Evolutionary conservation across 108 stramenopile genomes (phyloP).

Genomic region (Parmales sp.): DNA sequence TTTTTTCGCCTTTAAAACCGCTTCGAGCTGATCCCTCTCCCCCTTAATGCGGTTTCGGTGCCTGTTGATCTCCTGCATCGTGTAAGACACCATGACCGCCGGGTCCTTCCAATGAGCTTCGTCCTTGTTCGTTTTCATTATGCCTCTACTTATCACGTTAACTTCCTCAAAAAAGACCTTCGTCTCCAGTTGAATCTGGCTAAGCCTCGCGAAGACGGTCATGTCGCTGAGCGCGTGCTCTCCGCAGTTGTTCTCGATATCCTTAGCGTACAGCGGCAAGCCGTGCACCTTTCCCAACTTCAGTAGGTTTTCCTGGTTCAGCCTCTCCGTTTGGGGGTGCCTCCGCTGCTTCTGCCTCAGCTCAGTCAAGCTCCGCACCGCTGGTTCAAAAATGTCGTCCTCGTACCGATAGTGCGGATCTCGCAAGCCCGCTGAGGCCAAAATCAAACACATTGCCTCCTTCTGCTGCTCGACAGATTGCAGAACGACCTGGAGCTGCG

Average conservation of each 20-base stretch:
- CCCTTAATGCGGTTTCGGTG: constrained; percentile 2
- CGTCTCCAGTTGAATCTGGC: background rate
- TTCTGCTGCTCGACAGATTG: constrained; percentile 9
- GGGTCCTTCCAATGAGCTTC: background rate
- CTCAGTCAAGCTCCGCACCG: background rate
- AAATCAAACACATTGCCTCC: background rate
- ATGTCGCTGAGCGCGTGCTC: background rate
- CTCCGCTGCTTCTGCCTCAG: constrained; percentile 1
- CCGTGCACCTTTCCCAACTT: background rate
- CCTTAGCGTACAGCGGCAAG: background rate
- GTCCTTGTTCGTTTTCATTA: background rate
- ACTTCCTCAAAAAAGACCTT: background rate
- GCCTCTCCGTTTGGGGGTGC: background rate
- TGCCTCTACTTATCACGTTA: background rate
- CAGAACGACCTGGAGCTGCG: constrained; percentile 6
- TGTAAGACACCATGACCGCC: background rate
- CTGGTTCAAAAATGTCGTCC: background rate
- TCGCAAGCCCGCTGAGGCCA: background rate
- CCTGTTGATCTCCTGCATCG: constrained; percentile 3
- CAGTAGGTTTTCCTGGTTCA: background rate
- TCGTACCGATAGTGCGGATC: background rate
- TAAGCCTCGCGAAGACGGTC: constrained; percentile 3
- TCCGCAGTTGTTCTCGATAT: background rate
- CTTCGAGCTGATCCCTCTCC: background rate
- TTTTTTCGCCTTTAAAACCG: background rate